A percentile compares a stretch with the other conserved stretches of the same genome.
Conservation (phyloP, 306 rosid species). For the Rubus parviflorus region DNA sequence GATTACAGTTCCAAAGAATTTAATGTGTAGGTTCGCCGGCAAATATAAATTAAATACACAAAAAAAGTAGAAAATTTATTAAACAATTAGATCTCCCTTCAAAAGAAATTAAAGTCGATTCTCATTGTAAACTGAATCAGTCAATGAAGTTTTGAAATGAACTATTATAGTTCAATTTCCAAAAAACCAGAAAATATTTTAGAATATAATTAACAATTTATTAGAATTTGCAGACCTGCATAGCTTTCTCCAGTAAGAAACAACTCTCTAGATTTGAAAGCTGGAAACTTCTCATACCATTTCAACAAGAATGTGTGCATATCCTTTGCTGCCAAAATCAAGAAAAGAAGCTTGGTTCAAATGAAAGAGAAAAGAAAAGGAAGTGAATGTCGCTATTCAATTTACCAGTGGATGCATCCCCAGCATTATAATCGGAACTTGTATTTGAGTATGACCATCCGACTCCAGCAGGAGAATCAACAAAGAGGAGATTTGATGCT, state of each 20-base stretch:
- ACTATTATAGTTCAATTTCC: background rate
- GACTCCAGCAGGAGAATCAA: conserved; percentile 93
- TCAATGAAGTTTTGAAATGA: background rate
- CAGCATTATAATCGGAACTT: conserved; percentile 60
- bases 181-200: too few relatives aligned
- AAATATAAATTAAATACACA: background rate
- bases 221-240: conserved; percentile 50
- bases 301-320: conserved; percentile 59
- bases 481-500: conserved; percentile 83
- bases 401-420: conserved; percentile 75
- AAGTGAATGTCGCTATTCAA: background rate
- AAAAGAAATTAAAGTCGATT: background rate
- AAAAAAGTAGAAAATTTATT: background rate
- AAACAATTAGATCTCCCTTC: background rate
- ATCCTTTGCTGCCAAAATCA: conserved; percentile 62
- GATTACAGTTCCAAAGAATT: background rate
- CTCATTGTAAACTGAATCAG: background rate
- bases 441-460: conserved; percentile 95
- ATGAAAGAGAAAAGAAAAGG: background rate
- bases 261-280: conserved; percentile 56
- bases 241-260: conserved; percentile 93
- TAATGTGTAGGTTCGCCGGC: background rate
- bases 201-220: background rate
- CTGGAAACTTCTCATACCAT: conserved; percentile 80
- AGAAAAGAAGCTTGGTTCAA: background rate